A percentile compares a stretch with the other conserved stretches of the same genome.
Conservation (phyloP, 345 rosid genomes). For the Turnera subulata region DNA sequence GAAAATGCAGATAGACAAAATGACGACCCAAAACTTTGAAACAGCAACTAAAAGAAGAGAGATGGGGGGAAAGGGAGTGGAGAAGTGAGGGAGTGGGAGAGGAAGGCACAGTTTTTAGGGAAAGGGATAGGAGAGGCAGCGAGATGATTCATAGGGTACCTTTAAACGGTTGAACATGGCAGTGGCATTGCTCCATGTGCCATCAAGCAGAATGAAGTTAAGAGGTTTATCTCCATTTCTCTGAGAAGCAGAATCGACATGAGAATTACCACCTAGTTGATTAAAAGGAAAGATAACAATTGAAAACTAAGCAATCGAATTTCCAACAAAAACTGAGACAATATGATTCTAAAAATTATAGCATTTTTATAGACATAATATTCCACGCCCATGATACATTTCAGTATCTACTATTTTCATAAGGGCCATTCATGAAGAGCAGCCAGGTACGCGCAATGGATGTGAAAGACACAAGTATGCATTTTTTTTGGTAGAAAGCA, state of each 20-base stretch:
- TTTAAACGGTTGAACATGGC: slow-evolving; percentile 92
- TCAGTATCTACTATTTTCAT: too few species aligned
- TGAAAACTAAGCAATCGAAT: slow-evolving; percentile 7
- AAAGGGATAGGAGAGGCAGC: neutral
- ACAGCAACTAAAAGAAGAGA: too few species aligned
- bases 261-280: slow-evolving; percentile 18
- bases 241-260: slow-evolving; percentile 38
- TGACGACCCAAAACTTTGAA: too few species aligned
- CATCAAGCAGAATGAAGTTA: slow-evolving; percentile 81
- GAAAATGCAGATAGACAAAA: too few species aligned
- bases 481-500: neutral
- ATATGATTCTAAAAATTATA: neutral
- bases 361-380: neutral
- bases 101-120: neutral
- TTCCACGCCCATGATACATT: neutral
- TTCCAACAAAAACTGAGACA: neutral
- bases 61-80: too few species aligned
- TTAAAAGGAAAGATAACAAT: slow-evolving; percentile 9
- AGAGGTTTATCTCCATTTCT: slow-evolving; percentile 38
- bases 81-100: too few species aligned
- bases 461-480: neutral
- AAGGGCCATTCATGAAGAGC: neutral
- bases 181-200: slow-evolving; percentile 96
- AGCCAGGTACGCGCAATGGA: neutral
- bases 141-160: slow-evolving; percentile 32